Evolutionary conservation across 805 yeast species (phyloP).

Genomic region (Ogataea polymorpha): DNA sequence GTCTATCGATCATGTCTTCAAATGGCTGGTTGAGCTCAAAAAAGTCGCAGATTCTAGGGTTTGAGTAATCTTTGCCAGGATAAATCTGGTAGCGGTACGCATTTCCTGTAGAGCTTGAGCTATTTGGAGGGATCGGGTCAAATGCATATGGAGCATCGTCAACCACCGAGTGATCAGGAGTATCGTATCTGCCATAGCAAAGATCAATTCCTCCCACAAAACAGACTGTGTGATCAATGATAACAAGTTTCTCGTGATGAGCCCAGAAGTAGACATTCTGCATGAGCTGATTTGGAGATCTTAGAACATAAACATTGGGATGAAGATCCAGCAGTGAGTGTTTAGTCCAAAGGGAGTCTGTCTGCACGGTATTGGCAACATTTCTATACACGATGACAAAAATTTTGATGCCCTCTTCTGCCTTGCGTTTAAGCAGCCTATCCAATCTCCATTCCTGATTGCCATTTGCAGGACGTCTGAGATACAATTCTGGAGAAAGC

Average conservation of each 20-base stretch:
- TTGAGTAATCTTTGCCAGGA: conserved; percentile 97
- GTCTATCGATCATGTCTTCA: conserved; percentile 87
- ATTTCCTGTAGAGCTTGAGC: conserved; percentile 23
- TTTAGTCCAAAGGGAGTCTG: conserved; percentile 92
- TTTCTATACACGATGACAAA: conserved; percentile 90
- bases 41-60: conserved; percentile 91
- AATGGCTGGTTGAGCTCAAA: conserved; percentile 77
- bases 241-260: conserved; percentile 90
- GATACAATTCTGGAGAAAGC: conserved; percentile 90
- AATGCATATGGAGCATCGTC: conserved; percentile 56
- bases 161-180: conserved; percentile 87
- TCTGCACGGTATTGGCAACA: conserved; percentile 88
- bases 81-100: conserved; percentile 55
- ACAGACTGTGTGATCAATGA: conserved; percentile 83
- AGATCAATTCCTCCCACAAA: conserved; percentile 95
- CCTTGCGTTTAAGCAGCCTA: conserved; percentile 80
- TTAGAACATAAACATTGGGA: conserved; percentile 80
- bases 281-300: conserved; percentile 93
- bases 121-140: conserved; percentile 23
- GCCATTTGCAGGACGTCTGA: conserved; percentile 92
- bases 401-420: conserved; percentile 91
- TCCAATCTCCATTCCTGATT: conserved; percentile 93
- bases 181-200: conserved; percentile 94
- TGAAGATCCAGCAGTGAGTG: conserved; percentile 86
- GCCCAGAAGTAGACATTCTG: conserved; percentile 98